A percentile compares a stretch with the other conserved stretches of the same genome.
Evolutionary conservation across 768 basidiomycete genomes (phyloP).

Genomic region (Auriscalpium microsporum): DNA sequence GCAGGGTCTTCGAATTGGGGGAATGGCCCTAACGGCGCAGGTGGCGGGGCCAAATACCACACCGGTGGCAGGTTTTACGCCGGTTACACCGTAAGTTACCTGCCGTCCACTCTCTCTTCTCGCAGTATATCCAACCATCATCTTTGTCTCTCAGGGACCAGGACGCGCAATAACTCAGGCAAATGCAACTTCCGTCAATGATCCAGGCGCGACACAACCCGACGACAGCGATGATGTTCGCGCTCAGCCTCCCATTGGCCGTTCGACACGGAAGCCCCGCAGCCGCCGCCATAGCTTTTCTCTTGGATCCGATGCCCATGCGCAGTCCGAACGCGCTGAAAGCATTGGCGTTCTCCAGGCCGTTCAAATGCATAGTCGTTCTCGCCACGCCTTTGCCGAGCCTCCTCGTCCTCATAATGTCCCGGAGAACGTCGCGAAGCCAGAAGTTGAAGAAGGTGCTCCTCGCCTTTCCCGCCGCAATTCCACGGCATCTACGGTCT

Average conservation of each 20-base stretch:
- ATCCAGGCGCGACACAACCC: constrained; percentile 34
- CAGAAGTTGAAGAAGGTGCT: constrained; percentile 11
- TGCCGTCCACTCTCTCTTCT: not conserved
- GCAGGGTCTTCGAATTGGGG: constrained; percentile 46
- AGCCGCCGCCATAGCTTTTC: constrained; percentile 57
- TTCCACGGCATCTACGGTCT: constrained; percentile 23
- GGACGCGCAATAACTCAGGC: constrained; percentile 69
- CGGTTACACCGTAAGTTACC: constrained; percentile 56
- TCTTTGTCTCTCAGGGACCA: constrained; percentile 37
- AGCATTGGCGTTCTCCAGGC: constrained; percentile 49
- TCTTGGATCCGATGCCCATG: constrained; percentile 32
- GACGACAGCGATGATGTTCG: constrained; percentile 53
- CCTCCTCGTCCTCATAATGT: constrained; percentile 8
- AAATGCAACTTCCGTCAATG: constrained; percentile 49
- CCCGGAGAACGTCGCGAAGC: constrained; percentile 10
- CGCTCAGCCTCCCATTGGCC: constrained; percentile 16
- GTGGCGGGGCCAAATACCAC: constrained; percentile 58
- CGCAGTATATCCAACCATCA: not conserved
- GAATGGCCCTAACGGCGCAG: constrained; percentile 54
- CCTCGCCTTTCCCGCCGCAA: constrained; percentile 37
- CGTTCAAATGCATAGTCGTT: constrained; percentile 55
- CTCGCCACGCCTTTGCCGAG: constrained; percentile 45
- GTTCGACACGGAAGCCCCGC: constrained; percentile 27
- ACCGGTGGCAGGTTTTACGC: constrained; percentile 64
- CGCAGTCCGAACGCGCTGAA: constrained; percentile 31